Base-by-base conservation (phyloP, 306 rosid species). In the Cajanus cajan region DNA sequence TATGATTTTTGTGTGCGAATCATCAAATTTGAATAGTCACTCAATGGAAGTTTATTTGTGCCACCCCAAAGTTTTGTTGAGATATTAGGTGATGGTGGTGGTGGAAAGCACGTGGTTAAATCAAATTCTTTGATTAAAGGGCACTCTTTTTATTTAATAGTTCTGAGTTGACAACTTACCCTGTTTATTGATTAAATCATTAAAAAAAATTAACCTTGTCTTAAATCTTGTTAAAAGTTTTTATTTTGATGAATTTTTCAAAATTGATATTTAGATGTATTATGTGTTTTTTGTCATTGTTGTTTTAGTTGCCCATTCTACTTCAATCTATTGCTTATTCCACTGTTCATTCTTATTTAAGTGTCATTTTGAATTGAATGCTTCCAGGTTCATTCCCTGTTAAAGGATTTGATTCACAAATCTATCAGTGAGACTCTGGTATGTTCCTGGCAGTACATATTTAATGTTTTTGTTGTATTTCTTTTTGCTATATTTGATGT, bases 321-420 rank as follows among this genome's bases (percentile, higher is more conserved):
- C 51, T 51, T 67, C 21, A 12, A 48, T 28, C 65, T 48, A 33
- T 68, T 61, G 57, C 41, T 55, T 33, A 21, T 78, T 22, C 16
- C 62, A 8, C 28, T 50, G 33, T 74, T 82, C 64, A 54, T 83
- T 40, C 69, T 80, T 28, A 25, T 48, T 65, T 67, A 77, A 16
- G 61, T 67, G 15, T 65, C 43, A 8, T 73, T 70, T 75, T 73
- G 50, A 69, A 73, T 52, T 82, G 85, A 58, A 34, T 74, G 41
- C 78, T 71, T 78, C 58, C 91, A 94, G 98, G 97, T 92, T 73
- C 98, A 94, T 81, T 33, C 87, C 59, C 44, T 92, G 80, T 83
- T 92, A 82, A 94, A 94, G 86, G 97, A 92, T 82, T 84, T 94
- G 37, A 87, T 92, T 87, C 98, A 92, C 93, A 94, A 87, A 88